Conservation (phyloP, 73 alveolate species). For the Effrenium voratum region DNA sequence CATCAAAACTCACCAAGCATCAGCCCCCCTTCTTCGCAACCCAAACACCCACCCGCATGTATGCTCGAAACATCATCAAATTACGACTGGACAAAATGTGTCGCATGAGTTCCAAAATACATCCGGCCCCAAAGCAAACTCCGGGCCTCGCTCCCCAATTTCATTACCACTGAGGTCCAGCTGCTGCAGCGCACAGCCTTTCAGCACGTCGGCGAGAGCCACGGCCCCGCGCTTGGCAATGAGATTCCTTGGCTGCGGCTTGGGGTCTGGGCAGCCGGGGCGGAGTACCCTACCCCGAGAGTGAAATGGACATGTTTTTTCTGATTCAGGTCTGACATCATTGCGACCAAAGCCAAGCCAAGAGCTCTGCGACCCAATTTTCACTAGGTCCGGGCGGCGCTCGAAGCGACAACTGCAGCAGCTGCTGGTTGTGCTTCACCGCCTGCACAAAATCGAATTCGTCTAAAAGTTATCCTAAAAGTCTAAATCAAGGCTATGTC, state of each 20-base stretch:
- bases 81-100: too few species aligned
- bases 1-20: too few species aligned
- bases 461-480: too few species aligned
- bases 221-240: conserved; percentile 38
- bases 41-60: too few species aligned
- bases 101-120: too few species aligned
- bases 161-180: conserved; percentile 36
- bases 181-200: background rate
- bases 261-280: background rate
- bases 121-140: background rate
- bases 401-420: background rate
- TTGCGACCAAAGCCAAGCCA: background rate
- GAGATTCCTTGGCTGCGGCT: background rate
- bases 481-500: too few species aligned
- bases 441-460: too few species aligned
- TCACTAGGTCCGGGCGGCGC: background rate
- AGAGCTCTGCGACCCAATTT: background rate
- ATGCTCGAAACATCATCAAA: too few species aligned
- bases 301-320: background rate
- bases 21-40: too few species aligned
- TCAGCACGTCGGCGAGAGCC: conserved; percentile 22
- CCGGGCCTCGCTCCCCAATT: conserved; percentile 51
- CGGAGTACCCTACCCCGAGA: background rate
- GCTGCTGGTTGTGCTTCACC: background rate
- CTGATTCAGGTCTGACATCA: background rate